Conservation (phyloP, 495 filamentous ascomycete species). For the Neurospora sp. region DNA sequence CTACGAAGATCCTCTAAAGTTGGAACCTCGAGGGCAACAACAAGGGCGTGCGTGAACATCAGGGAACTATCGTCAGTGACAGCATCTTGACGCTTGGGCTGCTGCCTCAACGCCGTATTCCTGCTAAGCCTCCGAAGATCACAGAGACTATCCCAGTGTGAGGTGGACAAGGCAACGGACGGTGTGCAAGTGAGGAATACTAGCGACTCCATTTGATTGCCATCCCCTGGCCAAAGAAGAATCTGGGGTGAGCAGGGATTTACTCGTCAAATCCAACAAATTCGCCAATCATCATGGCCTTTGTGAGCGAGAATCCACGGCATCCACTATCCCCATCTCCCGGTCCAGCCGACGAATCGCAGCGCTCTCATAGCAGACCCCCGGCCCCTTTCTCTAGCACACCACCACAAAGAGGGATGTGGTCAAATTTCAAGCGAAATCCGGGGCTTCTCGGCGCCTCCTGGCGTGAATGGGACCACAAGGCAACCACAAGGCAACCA, state of each 20-base stretch:
- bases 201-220: background rate
- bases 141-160: background rate
- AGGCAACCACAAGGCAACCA: background rate
- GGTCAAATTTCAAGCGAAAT: background rate
- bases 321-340: background rate
- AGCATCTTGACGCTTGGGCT: background rate
- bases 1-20: background rate
- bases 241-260: constrained; percentile 21
- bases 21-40: background rate
- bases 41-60: background rate
- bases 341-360: background rate
- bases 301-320: background rate
- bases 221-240: constrained; percentile 5
- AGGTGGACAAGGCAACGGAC: background rate
- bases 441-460: background rate
- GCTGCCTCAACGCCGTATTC: background rate
- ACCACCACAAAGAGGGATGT: background rate
- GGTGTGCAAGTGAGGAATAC: background rate
- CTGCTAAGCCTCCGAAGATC: background rate
- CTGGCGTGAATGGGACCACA: background rate
- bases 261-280: background rate
- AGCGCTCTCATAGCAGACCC: background rate
- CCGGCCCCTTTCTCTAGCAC: background rate
- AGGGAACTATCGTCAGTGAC: background rate
- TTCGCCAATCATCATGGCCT: background rate